Evolutionary conservation across 345 rosid genomes (phyloP), one percentile per base, ranked within the genome.

Genomic region (Durio zibethinus): DNA sequence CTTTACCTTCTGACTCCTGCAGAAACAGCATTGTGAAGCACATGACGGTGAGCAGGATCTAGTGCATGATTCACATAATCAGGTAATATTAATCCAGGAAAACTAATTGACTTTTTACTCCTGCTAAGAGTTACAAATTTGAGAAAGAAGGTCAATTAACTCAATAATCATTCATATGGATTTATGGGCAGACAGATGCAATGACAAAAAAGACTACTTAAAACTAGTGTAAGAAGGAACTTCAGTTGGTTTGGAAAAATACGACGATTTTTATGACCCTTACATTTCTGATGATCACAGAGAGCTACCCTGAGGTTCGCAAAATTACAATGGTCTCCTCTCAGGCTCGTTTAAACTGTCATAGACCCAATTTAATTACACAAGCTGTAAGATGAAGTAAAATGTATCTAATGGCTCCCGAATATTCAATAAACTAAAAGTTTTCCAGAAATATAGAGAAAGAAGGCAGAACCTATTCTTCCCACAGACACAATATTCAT

Each of bases 71-170:
- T 89, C 72, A 94, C 90, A 6, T 94, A 87, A 63, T 90, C 86
- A 0, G 98, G 98, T 77, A 94, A 85, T 54, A 94, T 86, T 2
- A 93, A 89, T 69, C 94, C 98, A 76, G 91, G 94, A 77, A 90
- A 81, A 82, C 94, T 83, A 77, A 82, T 88, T 36, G 97, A 88
- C 80, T 90, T 88, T 88, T 80, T 90, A 50, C 82, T 78, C 81
- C 94, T 91, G 88, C 57, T 59, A 61, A 61, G 50, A n/a, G 59
- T 18, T 15, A 78, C 68, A 74, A 20, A 40, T 14, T 56, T 31
- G 36, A 6, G 2, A 27, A 67, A 47, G 4, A 68, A 57, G 56
- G 73, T 74, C 52, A 60, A 7, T 2, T 5, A 14, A 64, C 54
- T 20, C 38, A 21, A 9, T 57, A 78, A 69, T 40, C 61, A 25